Evolutionary conservation across 345 rosid genomes (phyloP), one percentile per base, ranked within the genome.

Genomic region (Sapria himalayana): DNA sequence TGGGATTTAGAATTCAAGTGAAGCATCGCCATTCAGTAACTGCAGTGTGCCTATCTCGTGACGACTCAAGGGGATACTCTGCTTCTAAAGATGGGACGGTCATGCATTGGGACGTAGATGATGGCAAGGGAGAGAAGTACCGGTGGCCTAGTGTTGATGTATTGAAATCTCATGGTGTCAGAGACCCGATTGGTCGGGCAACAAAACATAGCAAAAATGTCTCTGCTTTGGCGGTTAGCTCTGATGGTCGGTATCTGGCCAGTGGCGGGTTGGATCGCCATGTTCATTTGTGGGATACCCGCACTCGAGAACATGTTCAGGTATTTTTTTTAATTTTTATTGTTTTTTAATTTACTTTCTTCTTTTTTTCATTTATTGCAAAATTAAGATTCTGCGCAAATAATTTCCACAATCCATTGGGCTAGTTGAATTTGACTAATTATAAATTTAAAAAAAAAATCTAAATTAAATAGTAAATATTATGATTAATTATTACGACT

Each of bases 231-330:
- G 94, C 96, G 48, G 73, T 70, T 55, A 78, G 96, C 60, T 64
- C 74, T 9, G 99, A 91, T 64, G 94, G 94, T 39, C 74, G 89
- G 29, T 78, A 84, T 57, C 70, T 91, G 70, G 96, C 96, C 2
- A 75, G 72, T 39, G 99, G 96, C 25, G 99, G 99, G 43, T 58
- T 75, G 39, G 99, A 91, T 45, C 69, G 96, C 16, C 99, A 85
- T 53, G 67, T 91, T 75, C 99, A 91, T 55, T 49, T 91, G 48
- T 85, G 96, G 99, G 99, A 91, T 38, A 61, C 75, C 19, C 89
- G 99, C 13, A 80, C 82, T 18, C 67, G 70, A 34, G 64, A 85
- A 51, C 92, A 91, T 48, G 34, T 80, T 49, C 96, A 75, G 85
- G 99, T 84, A 60, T 31, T 39, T 27, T 29, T 23, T 16, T 12